Conservation (phyloP, 768 basidiomycete species). For the Royoungia palumana region DNA sequence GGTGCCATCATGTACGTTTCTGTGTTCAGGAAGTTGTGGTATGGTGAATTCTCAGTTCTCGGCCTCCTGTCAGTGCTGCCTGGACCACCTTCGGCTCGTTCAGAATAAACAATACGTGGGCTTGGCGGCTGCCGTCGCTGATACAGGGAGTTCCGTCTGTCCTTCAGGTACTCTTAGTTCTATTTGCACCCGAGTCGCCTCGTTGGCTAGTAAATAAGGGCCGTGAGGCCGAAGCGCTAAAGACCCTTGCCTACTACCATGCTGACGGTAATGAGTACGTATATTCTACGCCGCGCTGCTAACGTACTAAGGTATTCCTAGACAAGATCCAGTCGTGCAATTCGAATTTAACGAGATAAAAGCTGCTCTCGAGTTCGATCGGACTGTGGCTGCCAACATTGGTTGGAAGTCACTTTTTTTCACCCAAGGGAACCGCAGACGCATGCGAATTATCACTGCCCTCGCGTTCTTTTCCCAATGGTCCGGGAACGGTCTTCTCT, state of each 20-base stretch:
- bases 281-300: background rate
- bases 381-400: slow-evolving; percentile 51
- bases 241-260: slow-evolving; percentile 77
- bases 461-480: slow-evolving; percentile 74
- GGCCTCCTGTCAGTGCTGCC: slow-evolving; percentile 52
- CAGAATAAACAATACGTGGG: slow-evolving; percentile 62
- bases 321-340: slow-evolving; percentile 61
- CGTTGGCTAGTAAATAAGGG: slow-evolving; percentile 80
- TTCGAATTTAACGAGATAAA: slow-evolving; percentile 83
- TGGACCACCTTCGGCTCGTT: slow-evolving; percentile 82
- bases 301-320: slow-evolving; percentile 12
- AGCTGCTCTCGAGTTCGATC: slow-evolving; percentile 71
- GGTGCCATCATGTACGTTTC: slow-evolving; percentile 66
- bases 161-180: slow-evolving; percentile 62
- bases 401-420: slow-evolving; percentile 67
- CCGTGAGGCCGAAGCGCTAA: slow-evolving; percentile 60
- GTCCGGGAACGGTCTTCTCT: slow-evolving; percentile 71
- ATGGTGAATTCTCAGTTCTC: background rate
- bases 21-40: too few species aligned
- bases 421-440: slow-evolving; percentile 64
- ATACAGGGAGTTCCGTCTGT: slow-evolving; percentile 70
- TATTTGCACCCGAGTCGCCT: slow-evolving; percentile 77
- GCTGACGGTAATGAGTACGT: slow-evolving; percentile 65
- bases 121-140: slow-evolving; percentile 79
- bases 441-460: slow-evolving; percentile 64